A percentile compares a stretch with the other conserved stretches of the same genome.
These are phyloP conservation scores for Fraxinus sp. DNA, from an alignment of 305 asterid genomes.

Conservation along the genomic window DNA sequence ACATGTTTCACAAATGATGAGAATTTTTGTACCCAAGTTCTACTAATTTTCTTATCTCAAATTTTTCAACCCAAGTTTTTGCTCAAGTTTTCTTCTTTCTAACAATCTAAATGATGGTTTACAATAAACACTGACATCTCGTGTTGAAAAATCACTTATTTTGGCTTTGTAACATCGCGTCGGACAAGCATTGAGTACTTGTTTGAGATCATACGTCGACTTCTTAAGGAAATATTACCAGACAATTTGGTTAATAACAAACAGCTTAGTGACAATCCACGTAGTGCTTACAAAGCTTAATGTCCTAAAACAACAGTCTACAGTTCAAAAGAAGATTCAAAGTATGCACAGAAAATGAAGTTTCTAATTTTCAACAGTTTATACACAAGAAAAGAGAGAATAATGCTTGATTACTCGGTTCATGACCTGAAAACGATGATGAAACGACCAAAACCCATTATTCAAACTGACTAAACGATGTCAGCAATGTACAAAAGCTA, in stretches of 20 bases:
- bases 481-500: constrained; percentile 27
- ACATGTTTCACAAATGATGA: no score
- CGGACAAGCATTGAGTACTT: not conserved
- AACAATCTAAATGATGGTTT: not conserved
- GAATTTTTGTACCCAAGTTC: not conserved
- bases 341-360: not conserved
- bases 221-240: not conserved
- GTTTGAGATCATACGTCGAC: not conserved
- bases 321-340: not conserved
- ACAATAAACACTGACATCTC: not conserved
- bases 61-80: not conserved
- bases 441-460: constrained; percentile 8
- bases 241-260: not conserved
- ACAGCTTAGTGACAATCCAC: not conserved
- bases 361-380: not conserved
- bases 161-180: not conserved
- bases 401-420: not conserved
- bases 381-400: not conserved
- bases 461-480: constrained; percentile 23
- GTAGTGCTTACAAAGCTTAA: not conserved
- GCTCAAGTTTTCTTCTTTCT: not conserved
- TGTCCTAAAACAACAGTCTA: not conserved
- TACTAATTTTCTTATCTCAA: not conserved
- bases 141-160: not conserved
- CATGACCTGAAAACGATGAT: constrained; percentile 8